phyloP scores from a whole-genome alignment of 139 green algal species.

The Choricystis sp. region DNA sequence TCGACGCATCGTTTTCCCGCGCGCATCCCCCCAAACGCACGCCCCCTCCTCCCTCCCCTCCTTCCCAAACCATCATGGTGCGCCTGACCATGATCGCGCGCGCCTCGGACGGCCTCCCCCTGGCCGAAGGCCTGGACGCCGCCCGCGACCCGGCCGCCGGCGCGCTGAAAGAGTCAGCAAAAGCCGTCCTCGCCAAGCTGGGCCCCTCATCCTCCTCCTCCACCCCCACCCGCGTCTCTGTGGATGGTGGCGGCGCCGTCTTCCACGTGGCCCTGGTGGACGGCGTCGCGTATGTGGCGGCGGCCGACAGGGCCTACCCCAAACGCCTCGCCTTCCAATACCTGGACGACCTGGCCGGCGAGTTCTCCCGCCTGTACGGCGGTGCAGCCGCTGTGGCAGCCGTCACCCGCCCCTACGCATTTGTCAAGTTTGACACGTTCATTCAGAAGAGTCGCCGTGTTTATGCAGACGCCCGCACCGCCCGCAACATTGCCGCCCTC shows the following conservation, averaged over 20 bases:
- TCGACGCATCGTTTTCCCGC: too few relatives aligned
- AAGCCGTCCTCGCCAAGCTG: slow-evolving; percentile 49
- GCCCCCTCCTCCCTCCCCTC: too few relatives aligned
- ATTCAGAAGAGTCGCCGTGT: slow-evolving; percentile 98
- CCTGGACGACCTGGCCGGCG: slow-evolving; percentile 84
- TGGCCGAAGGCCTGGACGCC: slow-evolving; percentile 88
- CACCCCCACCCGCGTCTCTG: slow-evolving; percentile 34
- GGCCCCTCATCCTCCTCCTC: neutral
- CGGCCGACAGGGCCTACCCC: slow-evolving; percentile 76
- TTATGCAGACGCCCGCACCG: slow-evolving; percentile 90
- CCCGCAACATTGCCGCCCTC: slow-evolving; percentile 92
- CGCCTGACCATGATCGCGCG: slow-evolving; percentile 85
- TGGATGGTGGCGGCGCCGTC: slow-evolving; percentile 59
- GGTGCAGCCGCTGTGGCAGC: slow-evolving; percentile 59
- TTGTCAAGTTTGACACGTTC: slow-evolving; percentile 99
- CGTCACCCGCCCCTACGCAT: slow-evolving; percentile 88
- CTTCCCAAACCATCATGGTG: slow-evolving; percentile 80
- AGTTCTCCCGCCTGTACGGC: slow-evolving; percentile 82
- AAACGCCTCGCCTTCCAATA: slow-evolving; percentile 98
- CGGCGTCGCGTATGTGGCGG: slow-evolving; percentile 78
- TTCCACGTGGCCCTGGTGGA: slow-evolving; percentile 83
- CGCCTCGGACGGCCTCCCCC: slow-evolving; percentile 72
- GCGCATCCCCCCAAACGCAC: too few relatives aligned
- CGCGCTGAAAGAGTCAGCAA: slow-evolving; percentile 85
- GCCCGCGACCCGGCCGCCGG: slow-evolving; percentile 78